Evolutionary conservation across 345 rosid genomes (phyloP).

Genomic region (Eucalyptus erythrocorys): DNA sequence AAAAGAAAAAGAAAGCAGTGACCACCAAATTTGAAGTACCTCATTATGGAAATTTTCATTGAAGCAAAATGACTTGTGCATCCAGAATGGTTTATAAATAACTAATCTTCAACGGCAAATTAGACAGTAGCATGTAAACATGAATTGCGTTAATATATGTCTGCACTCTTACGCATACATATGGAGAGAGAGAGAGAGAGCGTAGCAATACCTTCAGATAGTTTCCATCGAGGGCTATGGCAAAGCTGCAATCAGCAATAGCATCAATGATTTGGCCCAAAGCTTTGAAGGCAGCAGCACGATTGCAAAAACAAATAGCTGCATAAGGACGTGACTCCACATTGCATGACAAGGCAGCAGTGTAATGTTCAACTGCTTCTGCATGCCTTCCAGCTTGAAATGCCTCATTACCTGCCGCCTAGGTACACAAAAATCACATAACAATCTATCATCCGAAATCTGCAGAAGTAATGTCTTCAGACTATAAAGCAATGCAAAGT

Average conservation of each 20-base stretch:
- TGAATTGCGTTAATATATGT: not conserved
- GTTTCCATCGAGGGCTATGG: slow-evolving; percentile 81
- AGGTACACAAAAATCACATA: not conserved
- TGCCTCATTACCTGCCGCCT: slow-evolving; percentile 95
- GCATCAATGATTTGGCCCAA: slow-evolving; percentile 78
- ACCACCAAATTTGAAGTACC: not conserved
- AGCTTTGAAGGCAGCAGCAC: slow-evolving; percentile 90
- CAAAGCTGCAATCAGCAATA: slow-evolving; percentile 95
- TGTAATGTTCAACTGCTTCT: slow-evolving; percentile 90
- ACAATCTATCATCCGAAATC: not conserved
- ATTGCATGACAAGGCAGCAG: slow-evolving; percentile 66
- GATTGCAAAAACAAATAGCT: slow-evolving; percentile 93
- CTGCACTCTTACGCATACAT: not conserved
- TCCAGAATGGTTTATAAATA: not conserved
- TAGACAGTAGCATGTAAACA: not conserved
- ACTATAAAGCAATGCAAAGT: not conserved
- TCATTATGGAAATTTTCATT: not conserved
- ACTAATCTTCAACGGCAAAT: not conserved
- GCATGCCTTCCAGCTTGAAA: slow-evolving; percentile 76
- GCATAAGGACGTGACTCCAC: slow-evolving; percentile 88
- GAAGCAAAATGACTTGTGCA: not conserved
- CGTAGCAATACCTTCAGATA: slow-evolving; percentile 61
- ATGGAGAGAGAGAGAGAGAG: not conserved
- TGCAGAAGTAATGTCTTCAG: not conserved
- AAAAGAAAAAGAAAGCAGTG: not conserved